Base-by-base conservation (phyloP, 192 early-diverging fungal species). In the Entomortierella lignicola region DNA sequence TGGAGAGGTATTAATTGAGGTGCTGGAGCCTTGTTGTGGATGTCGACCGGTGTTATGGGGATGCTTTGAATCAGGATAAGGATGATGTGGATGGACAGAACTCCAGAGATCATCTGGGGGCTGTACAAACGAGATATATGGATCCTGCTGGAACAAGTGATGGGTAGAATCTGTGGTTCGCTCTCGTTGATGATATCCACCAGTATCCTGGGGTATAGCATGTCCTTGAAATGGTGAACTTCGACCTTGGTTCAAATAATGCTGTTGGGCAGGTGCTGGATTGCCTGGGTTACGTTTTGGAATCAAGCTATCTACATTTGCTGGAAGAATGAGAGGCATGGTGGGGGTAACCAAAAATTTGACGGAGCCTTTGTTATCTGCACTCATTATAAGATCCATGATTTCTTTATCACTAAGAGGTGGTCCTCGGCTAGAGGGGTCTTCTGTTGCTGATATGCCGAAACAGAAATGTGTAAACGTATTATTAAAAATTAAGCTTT, bases 31-130 rank as follows among this genome's bases (percentile, higher is more conserved):
- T 31, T 67, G 72, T 13, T 60, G 62, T 8, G 71, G 71, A 32
- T 52, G 63, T 8, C 75, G 75, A 29, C 67, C 57, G 23, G 68
- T 70, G 23, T 58, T 79, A 30, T 79, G 75, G 23, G 75, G 75
- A 39, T 70, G 75, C 21, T 79, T 79, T 21, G 75, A 70, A 50
- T 79, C 75, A 21, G 75, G 75, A 23, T 61, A 66, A 17, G 75
- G 75, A n/a, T 79, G 75, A 31, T 79, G 66, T 21, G 75, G 75
- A n/a, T 79, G 75, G n/a, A 79, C 75, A 29, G 75, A 79, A 27
- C 50, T 50, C 61, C 63, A 79, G 26, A 63, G n/a, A 17, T 79
- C 75, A 53, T 79, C 75, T 12, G 61, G 55, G 17, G 55, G 66
- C n/a, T 77, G 73, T 20, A 79, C 51, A 66, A 79, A 77, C 13